Evolutionary conservation across 768 basidiomycete species (phyloP), one percentile per base, ranked within the genome.

Genomic region (Lactarius indigo): DNA sequence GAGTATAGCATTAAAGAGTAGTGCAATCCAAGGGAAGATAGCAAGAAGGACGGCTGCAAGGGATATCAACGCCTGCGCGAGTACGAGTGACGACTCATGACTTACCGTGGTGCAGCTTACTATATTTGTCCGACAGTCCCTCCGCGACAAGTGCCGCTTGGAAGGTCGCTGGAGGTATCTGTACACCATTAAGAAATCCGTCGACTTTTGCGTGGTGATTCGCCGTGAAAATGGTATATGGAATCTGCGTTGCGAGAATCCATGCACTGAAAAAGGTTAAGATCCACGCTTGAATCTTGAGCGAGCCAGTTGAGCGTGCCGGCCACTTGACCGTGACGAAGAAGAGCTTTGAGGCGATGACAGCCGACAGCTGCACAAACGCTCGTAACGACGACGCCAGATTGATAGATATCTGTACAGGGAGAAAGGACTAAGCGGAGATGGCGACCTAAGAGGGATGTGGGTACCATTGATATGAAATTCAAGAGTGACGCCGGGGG

Each of bases 181-280:
- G 70, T 1, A 76, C 54, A 17, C 74, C 75, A 5, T 74, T 76
- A 65, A 86, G 67, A 47, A 66, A 69, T 5, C 83, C 84, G 13
- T 75, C 70, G 63, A 87, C 77, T 61, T 77, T 73, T n/a, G 80
- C 83, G n/a, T 73, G 72, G 47, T 78, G 78, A 64, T 73, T 84
- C 26, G 80, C 79, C 68, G 81, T 80, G 75, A 80, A 80, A 68
- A 78, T 71, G 41, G 81, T 80, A 65, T 81, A 82, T 9, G 81
- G 76, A n/a, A 83, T 79, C 65, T 83, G 77, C 42, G 80, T 76
- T 35, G 78, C 82, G 61, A 88, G 77, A 50, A 87, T 75, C 81
- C 81, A 84, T 12, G 77, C 26, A 31, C 78, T 72, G 70, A 79
- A 76, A 71, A 85, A 80, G 41, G 75, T 73, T 66, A 85, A 76